A percentile compares a stretch with the other conserved stretches of the same genome.
Evolutionary conservation across 2,329 filamentous ascomycete species (phyloP).

Genomic region (Penicillium verrucosum): DNA sequence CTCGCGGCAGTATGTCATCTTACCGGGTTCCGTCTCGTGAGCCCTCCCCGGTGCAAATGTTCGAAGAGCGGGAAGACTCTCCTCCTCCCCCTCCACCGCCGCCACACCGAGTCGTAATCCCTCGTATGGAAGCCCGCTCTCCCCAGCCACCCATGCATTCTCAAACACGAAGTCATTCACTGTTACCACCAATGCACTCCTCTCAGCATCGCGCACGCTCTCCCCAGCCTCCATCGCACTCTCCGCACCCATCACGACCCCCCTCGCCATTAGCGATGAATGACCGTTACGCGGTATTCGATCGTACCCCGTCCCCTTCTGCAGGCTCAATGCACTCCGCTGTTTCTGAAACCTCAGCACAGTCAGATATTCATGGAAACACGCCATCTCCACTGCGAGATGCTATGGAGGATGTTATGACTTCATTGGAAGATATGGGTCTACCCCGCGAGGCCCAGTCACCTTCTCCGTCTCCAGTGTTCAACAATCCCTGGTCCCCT

Average conservation of each 20-base stretch:
- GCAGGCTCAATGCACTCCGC: conserved; percentile 25
- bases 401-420: conserved; percentile 98
- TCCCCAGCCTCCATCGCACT: conserved; percentile 14
- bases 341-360: conserved; percentile 19
- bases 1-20: conserved; percentile 1
- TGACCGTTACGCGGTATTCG: conserved; percentile 37
- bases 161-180: conserved; percentile 12
- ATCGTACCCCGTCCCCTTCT: conserved; percentile 49
- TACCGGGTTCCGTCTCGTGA: conserved; percentile 17
- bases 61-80: conserved; percentile 59
- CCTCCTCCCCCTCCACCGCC: conserved; percentile 83
- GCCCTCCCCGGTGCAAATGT: conserved; percentile 33
- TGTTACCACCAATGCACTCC: conserved; percentile 15
- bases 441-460: conserved; percentile 53
- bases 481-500: conserved; percentile 75
- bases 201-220: conserved; percentile 7
- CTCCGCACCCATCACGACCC: conserved; percentile 22
- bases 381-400: conserved; percentile 90
- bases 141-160: conserved; percentile 12
- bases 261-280: conserved; percentile 41
- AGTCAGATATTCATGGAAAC: conserved; percentile 63
- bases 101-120: conserved; percentile 63
- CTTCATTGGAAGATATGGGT: conserved; percentile 84
- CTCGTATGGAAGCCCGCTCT: conserved; percentile 31
- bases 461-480: conserved; percentile 51